Evolutionary conservation across 345 rosid species (phyloP).

Genomic region (rapeseed (Brassica napus)): Da-Ae NC_063436.1:19504001-19504500

Average conservation of each 20-base stretch:
- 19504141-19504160: slow-evolving; percentile 12
- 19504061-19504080: slow-evolving; percentile 26
- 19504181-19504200: neutral
- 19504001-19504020: no score
- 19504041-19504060: slow-evolving; percentile 3
- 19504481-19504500: no score
- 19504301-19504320: neutral
- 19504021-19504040: no score
- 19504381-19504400: no score
- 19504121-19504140: slow-evolving; percentile 13
- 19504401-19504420: no score
- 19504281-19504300: neutral
- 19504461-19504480: no score
- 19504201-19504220: neutral
- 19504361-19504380: neutral
- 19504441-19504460: no score
- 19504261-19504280: neutral
- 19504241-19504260: neutral
- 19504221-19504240: neutral
- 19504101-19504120: slow-evolving; percentile 22
- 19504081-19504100: slow-evolving; percentile 17
- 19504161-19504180: neutral
- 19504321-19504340: neutral
- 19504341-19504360: slow-evolving; percentile 11
- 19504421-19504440: no score